Base-by-base conservation (phyloP, 2,329 filamentous ascomycete species). In the Alternaria viburni region DNA sequence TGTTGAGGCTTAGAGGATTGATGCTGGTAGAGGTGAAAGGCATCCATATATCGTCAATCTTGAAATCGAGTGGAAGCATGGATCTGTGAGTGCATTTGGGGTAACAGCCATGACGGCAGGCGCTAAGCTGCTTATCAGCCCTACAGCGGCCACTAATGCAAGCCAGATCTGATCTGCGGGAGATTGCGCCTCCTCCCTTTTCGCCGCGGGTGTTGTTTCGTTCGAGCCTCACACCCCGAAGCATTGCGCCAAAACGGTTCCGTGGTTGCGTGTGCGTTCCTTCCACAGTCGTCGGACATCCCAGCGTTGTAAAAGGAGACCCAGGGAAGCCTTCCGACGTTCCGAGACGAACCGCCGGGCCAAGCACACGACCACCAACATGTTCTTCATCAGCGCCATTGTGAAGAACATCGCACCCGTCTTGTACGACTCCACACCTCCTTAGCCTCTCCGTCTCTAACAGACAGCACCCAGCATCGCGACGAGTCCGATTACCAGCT, bases 401-500 rank as follows among this genome's bases (percentile, higher is more conserved):
- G 73, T 81, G 21, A 79, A 71, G 45, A 67, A 73, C 45, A 77
- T 81, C 36, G 79, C 79, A 47, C 79, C 79, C 1, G 72, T 79
- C 49, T 81, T 81, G 79, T 80, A 70, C 43, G 72, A 60, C 15
- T 45, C 15, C 19, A 43, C 28, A 21, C 51, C 23, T n/a, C n/a
- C n/a, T 25, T 32, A 47, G 21, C 51, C 11, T 50, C 23, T 9
- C 41, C 28, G 28, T 26, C 11, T 12, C 65, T 67, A 62, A 69
- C 43, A 17, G 21, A 50, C 28, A n/a, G 30, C 23, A 28, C 17
- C 57, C 71, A 88, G 86, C 77, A 84, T 90, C 65, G 82, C 89
- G 56, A 84, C 87, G 9, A 89, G 88, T 8, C 88, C 88, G 9
- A 79, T 90, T 62, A 90, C 88, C 54, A 89, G 86, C 69, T 90